These are phyloP conservation scores for Wickerhamiella occidentalis DNA, from an alignment of 805 yeast genomes.

Conservation along the genomic window DNA sequence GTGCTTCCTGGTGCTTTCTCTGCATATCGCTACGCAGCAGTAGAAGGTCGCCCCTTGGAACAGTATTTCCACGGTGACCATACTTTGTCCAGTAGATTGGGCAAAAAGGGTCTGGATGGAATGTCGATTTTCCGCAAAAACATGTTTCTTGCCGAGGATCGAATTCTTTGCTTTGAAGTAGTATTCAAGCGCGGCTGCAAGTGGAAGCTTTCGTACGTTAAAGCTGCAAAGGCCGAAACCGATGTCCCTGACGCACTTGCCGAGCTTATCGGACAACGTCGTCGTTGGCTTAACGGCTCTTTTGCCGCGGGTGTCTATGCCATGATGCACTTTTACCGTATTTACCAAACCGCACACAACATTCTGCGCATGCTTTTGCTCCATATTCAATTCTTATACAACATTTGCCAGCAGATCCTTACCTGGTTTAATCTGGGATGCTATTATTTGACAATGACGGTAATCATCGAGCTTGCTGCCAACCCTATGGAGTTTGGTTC, in stretches of 20 bases:
- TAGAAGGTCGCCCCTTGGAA: slow-evolving; percentile 51
- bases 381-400: slow-evolving; percentile 46
- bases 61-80: slow-evolving; percentile 58
- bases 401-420: slow-evolving; percentile 40
- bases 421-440: slow-evolving; percentile 56
- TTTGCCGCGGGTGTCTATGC: slow-evolving; percentile 50
- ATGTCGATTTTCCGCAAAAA: slow-evolving; percentile 53
- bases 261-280: slow-evolving; percentile 50
- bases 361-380: slow-evolving; percentile 37
- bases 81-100: slow-evolving; percentile 34
- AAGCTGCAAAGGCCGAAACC: slow-evolving; percentile 52
- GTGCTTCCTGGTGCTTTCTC: slow-evolving; percentile 96
- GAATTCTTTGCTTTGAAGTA: slow-evolving; percentile 53
- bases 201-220: slow-evolving; percentile 54
- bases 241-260: slow-evolving; percentile 55
- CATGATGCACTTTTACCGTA: slow-evolving; percentile 42
- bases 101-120: slow-evolving; percentile 46
- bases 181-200: slow-evolving; percentile 44
- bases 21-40: slow-evolving; percentile 71
- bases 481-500: slow-evolving; percentile 34
- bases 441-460: slow-evolving; percentile 51
- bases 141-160: slow-evolving; percentile 60
- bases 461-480: slow-evolving; percentile 40
- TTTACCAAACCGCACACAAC: slow-evolving; percentile 46
- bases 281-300: slow-evolving; percentile 61